phyloP scores from a whole-genome alignment of 2,329 filamentous ascomycete genomes.

The Monosporascus ibericus region DNA sequence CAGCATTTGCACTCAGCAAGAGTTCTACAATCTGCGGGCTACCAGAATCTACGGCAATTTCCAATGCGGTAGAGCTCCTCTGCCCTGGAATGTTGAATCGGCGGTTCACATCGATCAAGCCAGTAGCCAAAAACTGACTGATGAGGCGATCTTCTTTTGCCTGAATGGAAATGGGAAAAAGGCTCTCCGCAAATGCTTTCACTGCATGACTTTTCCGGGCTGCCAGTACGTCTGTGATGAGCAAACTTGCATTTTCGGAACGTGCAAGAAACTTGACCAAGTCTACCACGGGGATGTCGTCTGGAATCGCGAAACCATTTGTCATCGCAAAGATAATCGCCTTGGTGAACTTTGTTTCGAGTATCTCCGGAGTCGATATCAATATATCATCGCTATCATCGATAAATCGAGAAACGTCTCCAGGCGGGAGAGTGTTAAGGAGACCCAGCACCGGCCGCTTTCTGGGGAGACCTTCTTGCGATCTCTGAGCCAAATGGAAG shows the following conservation, averaged over 20 bases:
- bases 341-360: neutral
- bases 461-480: too few species aligned
- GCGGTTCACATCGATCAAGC: neutral
- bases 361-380: neutral
- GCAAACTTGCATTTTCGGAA: neutral
- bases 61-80: neutral
- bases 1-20: neutral
- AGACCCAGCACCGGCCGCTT: too few species aligned
- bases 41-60: neutral
- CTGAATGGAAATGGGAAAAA: conserved; percentile 1
- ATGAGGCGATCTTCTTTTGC: neutral
- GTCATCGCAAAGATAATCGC: neutral
- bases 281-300: neutral
- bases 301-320: neutral
- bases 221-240: neutral
- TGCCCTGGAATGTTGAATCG: neutral
- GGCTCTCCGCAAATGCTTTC: neutral
- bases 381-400: too few species aligned
- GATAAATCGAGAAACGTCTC: too few species aligned
- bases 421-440: too few species aligned
- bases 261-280: neutral
- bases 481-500: too few species aligned
- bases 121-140: neutral
- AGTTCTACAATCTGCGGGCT: neutral
- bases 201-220: neutral